Evolutionary conservation across 2,329 filamentous ascomycete genomes (phyloP), one percentile per base, ranked within the genome.

Genomic region (Cladosporium phlei): DNA sequence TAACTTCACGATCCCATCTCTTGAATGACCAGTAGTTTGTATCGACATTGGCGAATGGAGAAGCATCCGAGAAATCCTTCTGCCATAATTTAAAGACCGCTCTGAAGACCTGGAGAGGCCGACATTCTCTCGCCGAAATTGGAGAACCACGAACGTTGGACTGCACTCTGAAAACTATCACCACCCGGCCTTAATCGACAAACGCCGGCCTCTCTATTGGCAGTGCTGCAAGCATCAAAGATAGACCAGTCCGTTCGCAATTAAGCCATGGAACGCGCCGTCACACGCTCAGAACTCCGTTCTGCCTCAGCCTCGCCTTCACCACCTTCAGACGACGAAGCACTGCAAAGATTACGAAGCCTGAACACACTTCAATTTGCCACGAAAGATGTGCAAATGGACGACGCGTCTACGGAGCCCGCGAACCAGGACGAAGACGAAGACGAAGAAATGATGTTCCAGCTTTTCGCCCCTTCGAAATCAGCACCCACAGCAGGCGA

Each of bases 401-500:
- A 47, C 2, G 45, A 39, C n/a, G 19, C 25, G 14, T n/a, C 34
- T 16, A 11, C n/a, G 7, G 20, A 12, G 1, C 37, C 51, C 16
- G 11, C 42, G 11, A 22, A 17, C 9, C 9, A 20, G 7, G n/a
- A n/a, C n/a, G 38, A 47, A 3, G 47, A 49, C 2, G 48, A 55
- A n/a, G 55, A 54, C 3, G 57, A 58, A 19, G 57, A 61, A 17
- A 42, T 58, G 34, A 56, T 56, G 11, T 61, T 61, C 47, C 52
- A 52, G 4, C 52, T 61, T 5, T 61, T 61, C 48, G 55, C 59
- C 17, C 48, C 52, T 12, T 47, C 46, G 3, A 54, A 42, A 20
- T 16, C 49, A 14, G 32, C 49, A 11, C 40, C 33, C 5, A 19
- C 38, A 5, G 30, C 46, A 24, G 38, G 39, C 8, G 44, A 47